Percentiles rank a stretch among this genome's conserved stretches.
Evolutionary conservation across 2,329 filamentous ascomycete species (phyloP).

Genomic region (Colletotrichum tropicale): DNA sequence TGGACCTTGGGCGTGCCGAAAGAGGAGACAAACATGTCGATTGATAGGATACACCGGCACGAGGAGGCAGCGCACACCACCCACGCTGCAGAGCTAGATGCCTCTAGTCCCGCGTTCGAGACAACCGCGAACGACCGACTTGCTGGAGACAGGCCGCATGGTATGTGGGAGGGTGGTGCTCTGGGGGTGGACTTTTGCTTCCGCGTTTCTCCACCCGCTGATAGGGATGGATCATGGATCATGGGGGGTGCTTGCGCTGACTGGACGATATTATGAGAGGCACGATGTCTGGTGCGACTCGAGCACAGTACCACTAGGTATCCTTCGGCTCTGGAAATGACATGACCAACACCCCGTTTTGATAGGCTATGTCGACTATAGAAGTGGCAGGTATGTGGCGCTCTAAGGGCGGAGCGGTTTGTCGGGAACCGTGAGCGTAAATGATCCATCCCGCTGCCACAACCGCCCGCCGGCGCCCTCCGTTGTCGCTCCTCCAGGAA

Average conservation of each 20-base stretch:
- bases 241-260: not conserved
- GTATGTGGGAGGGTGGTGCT: not conserved
- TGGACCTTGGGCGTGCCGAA: not conserved
- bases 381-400: not conserved
- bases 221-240: not conserved
- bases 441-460: slow-evolving; percentile 1
- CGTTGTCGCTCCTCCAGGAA: not conserved
- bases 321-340: not conserved
- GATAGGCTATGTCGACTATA: not conserved
- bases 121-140: not conserved
- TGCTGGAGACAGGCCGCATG: not conserved
- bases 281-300: not conserved
- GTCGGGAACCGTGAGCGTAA: not conserved
- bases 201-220: slow-evolving; percentile 2
- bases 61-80: not conserved
- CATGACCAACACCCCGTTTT: not conserved
- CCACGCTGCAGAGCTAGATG: not conserved
- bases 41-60: slow-evolving; percentile 9
- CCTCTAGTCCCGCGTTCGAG: not conserved
- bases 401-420: not conserved
- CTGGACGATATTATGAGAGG: not conserved
- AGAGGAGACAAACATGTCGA: not conserved
- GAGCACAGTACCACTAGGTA: not conserved
- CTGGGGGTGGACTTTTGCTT: not conserved
- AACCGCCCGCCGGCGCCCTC: not conserved